A percentile compares a stretch with the other conserved stretches of the same genome.
Evolutionary conservation across 345 rosid species (phyloP).

Genomic region (Corymbia maculata): DNA sequence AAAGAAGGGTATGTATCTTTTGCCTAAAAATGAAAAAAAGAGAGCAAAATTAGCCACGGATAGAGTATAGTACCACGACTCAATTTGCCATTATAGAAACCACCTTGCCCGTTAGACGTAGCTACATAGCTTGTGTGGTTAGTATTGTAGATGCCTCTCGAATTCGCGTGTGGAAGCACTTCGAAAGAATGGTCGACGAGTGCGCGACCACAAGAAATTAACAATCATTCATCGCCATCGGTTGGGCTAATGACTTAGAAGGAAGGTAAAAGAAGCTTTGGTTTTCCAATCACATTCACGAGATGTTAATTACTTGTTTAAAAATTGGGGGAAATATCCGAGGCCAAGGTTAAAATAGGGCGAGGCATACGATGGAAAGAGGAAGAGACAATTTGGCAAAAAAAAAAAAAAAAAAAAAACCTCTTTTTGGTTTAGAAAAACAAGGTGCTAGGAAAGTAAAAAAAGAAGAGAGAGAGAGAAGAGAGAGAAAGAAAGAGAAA

Average conservation of each 20-base stretch:
- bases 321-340: not conserved
- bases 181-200: not conserved
- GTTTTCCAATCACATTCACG: not conserved
- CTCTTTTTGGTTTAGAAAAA: not conserved
- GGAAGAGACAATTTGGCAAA: not conserved
- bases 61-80: not conserved
- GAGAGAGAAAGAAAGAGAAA: conserved; percentile 12
- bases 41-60: not conserved
- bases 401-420: not conserved
- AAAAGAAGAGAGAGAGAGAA: not conserved
- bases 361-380: not conserved
- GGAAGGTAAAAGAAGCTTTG: not conserved
- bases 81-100: not conserved
- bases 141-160: not conserved
- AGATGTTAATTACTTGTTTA: not conserved
- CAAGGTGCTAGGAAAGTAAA: not conserved
- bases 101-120: not conserved
- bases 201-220: not conserved
- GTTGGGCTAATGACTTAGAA: not conserved
- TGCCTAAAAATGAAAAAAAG: not conserved
- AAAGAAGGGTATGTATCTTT: not conserved
- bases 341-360: not conserved
- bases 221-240: not conserved
- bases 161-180: not conserved
- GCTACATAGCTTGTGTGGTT: not conserved